A percentile compares a stretch with the other conserved stretches of the same genome.
Evolutionary conservation across 345 rosid genomes (phyloP).

Genomic region (Aurinia saxatilis): DNA sequence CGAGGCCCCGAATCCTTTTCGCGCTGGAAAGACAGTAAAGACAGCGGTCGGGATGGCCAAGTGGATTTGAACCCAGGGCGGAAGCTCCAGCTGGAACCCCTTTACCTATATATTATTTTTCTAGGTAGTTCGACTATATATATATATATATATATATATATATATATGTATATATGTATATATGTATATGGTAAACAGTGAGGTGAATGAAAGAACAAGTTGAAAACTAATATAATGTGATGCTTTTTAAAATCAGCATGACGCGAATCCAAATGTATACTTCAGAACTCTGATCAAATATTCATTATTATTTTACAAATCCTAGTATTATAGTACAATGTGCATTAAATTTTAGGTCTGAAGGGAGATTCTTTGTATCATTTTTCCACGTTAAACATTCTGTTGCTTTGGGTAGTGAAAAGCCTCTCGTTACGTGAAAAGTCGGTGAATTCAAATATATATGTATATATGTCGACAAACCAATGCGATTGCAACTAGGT

Average conservation of each 20-base stretch:
- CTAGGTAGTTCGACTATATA: too few relatives aligned
- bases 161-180: too few relatives aligned
- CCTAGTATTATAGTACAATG: background rate
- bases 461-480: background rate
- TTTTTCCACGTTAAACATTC: background rate
- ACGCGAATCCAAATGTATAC: background rate
- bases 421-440: too few relatives aligned
- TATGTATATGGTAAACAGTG: background rate
- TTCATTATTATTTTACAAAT: background rate
- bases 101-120: too few relatives aligned
- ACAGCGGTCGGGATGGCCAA: too few relatives aligned
- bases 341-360: background rate
- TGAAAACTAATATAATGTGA: background rate
- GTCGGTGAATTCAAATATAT: too few relatives aligned
- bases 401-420: too few relatives aligned
- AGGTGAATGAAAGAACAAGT: background rate
- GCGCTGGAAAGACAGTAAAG: too few relatives aligned
- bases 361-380: background rate
- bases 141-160: too few relatives aligned
- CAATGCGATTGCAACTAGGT: background rate
- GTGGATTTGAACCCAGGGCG: too few relatives aligned
- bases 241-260: slow-evolving; percentile 2
- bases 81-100: too few relatives aligned
- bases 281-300: background rate
- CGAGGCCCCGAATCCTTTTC: too few relatives aligned